Evolutionary conservation across 2,329 filamentous ascomycete genomes (phyloP), one percentile per base, ranked within the genome.

Genomic region (Scedosporium aurantiacum): DNA sequence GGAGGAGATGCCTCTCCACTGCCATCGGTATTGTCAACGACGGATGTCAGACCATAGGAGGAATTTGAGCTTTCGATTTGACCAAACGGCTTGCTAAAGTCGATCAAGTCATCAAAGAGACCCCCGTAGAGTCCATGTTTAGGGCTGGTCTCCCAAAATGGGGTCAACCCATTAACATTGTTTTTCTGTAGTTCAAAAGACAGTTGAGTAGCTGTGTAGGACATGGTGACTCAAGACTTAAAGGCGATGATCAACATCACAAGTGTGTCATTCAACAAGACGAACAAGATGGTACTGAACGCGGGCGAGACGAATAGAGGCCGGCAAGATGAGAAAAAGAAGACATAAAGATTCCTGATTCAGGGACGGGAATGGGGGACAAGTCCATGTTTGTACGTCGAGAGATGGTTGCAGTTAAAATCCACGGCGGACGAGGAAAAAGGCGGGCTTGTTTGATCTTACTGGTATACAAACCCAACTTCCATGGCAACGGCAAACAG

Each of bases 301-400:
- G 47, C 16, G 37, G 40, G 2, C 27, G 16, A 27, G 41, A 12
- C 32, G 57, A 27, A 21, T 12, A 3, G 12, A 45, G 40, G 27
- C 40, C 16, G 40, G 18, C 8, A 58, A 10, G n/a, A n/a, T 10
- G 6, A 16, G 25, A 40, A 58, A 25, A 58, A 47, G 40, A 37
- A 45, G 40, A 45, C 40, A 58, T 58, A 58, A 47, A 58, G 57
- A 43, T 58, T 45, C 37, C 14, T 25, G 21, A 43, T 16, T 58
- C 57, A 25, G 3, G 12, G 57, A 47, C 40, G 40, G 16, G 40
- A 28, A 58, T 27, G 40, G 57, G 40, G 55, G 55, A 45, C 25
- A 47, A 43, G 23, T 43, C 23, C 57, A 43, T 45, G 57, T 47
- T 45, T 55, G 52, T 55, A 55, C 14, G 52, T 28, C 5, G 12